These are phyloP conservation scores for Penicillium alfredii DNA, from an alignment of 495 filamentous ascomycete genomes.

Conservation along the genomic window DNA sequence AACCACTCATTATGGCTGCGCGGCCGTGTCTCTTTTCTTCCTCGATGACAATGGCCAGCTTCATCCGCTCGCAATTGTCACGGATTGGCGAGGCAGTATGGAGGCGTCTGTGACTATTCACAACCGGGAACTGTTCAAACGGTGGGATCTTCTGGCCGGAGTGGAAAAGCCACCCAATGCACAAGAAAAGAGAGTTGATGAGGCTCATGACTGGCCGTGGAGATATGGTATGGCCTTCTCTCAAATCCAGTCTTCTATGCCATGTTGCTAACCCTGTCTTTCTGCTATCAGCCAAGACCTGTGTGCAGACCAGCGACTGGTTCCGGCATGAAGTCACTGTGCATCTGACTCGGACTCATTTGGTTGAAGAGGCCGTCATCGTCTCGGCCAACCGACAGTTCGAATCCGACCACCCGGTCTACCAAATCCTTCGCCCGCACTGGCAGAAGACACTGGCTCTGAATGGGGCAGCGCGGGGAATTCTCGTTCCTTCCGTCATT, in stretches of 20 bases:
- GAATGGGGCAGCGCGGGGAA: conserved; percentile 42
- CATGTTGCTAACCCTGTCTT: too few species aligned
- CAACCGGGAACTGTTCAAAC: too few species aligned
- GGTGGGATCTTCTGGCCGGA: too few species aligned
- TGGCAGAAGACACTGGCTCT: conserved; percentile 46
- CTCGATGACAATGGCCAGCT: conserved; percentile 37
- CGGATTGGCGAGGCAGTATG: conserved; percentile 37
- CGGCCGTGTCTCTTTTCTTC: conserved; percentile 41
- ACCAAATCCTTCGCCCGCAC: conserved; percentile 37
- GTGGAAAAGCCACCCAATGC: too few species aligned
- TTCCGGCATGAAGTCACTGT: conserved; percentile 41
- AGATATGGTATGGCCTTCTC: conserved; percentile 42
- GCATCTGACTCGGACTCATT: conserved; percentile 41
- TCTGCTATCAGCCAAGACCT: conserved; percentile 32
- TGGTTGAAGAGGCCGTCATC: conserved; percentile 46
- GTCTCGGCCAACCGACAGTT: conserved; percentile 38
- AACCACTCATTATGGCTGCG: conserved; percentile 17
- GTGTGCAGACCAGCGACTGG: conserved; percentile 45
- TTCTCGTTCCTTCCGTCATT: conserved; percentile 39
- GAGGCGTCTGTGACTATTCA: too few species aligned
- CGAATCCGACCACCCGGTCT: conserved; percentile 34
- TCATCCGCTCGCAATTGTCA: conserved; percentile 42
- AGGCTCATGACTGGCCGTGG: conserved; percentile 48
- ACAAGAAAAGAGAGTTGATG: conserved; percentile 11
- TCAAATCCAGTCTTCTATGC: too few species aligned